Evolutionary conservation across 768 basidiomycete species (phyloP).

Genomic region (Termitomyces sp.): DNA sequence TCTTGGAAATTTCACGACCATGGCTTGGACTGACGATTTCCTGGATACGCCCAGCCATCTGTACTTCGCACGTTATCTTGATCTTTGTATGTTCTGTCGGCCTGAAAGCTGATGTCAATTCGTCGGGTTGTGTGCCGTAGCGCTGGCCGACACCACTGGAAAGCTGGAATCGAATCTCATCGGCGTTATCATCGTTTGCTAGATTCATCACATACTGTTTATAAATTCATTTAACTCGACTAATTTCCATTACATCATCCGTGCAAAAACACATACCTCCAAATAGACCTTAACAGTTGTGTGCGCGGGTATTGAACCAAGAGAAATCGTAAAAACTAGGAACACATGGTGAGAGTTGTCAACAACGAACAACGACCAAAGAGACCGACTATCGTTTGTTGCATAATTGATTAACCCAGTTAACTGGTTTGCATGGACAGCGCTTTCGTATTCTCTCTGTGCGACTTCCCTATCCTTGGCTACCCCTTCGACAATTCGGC

Average conservation of each 20-base stretch:
- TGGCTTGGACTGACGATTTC: constrained; percentile 42
- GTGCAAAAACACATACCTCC: constrained; percentile 29
- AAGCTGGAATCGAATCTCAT: constrained; percentile 51
- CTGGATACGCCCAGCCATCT: constrained; percentile 41
- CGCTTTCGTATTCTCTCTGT: constrained; percentile 31
- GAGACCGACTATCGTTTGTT: constrained; percentile 44
- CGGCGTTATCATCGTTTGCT: constrained; percentile 39
- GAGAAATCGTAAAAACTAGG: constrained; percentile 53
- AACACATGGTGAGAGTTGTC: not conserved
- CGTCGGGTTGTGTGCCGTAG: constrained; percentile 43
- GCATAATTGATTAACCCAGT: constrained; percentile 45
- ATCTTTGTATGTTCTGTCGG: constrained; percentile 29
- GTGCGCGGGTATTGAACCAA: constrained; percentile 45
- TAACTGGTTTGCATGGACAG: constrained; percentile 31
- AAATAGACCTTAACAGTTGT: constrained; percentile 34
- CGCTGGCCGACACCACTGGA: constrained; percentile 46
- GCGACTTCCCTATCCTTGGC: constrained; percentile 46
- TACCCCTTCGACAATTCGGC: constrained; percentile 35
- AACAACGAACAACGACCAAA: not conserved
- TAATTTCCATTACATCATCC: not conserved
- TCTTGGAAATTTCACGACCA: constrained; percentile 22
- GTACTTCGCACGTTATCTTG: constrained; percentile 38
- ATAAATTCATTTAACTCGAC: not conserved
- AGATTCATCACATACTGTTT: constrained; percentile 49
- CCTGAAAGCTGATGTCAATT: constrained; percentile 25